These are phyloP conservation scores for Rhizoclosmatium globosum DNA, from an alignment of 192 early-diverging fungal genomes.

Conservation along the genomic window DNA sequence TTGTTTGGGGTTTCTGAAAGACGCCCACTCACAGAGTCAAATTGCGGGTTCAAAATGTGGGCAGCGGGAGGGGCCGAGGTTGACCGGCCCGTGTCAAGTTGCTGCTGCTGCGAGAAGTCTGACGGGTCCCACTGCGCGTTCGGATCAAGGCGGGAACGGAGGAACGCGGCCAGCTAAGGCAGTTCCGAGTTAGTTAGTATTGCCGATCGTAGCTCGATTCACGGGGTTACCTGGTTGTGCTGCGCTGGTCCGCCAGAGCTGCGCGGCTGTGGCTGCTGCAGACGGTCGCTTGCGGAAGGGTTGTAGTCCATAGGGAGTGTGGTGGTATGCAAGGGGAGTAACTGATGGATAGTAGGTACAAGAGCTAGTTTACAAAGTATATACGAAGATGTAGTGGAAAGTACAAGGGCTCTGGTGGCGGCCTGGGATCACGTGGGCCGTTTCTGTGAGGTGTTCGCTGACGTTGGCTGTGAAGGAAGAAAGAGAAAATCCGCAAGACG, in stretches of 20 bases:
- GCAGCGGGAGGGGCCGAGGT: conserved; percentile 83
- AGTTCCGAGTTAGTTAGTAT: not conserved
- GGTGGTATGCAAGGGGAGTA: too few relatives aligned
- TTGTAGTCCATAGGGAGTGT: too few relatives aligned
- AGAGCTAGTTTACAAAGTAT: too few relatives aligned
- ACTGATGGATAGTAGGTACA: too few relatives aligned
- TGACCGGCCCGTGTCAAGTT: conserved; percentile 61
- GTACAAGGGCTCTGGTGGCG: too few relatives aligned
- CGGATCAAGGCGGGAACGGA: conserved; percentile 47
- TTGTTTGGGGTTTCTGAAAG: not conserved
- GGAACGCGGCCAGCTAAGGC: conserved; percentile 51
- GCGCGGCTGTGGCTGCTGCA: conserved; percentile 70
- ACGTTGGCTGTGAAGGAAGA: too few relatives aligned
- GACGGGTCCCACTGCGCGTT: conserved; percentile 35
- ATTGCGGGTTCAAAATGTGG: conserved; percentile 51
- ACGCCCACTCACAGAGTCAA: not conserved
- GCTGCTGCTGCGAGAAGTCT: conserved; percentile 9
- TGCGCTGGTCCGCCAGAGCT: conserved; percentile 15
- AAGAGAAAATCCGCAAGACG: too few relatives aligned
- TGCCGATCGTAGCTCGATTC: not conserved
- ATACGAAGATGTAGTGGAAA: too few relatives aligned
- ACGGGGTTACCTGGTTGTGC: not conserved
- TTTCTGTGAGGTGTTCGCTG: too few relatives aligned
- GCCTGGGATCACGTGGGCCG: too few relatives aligned
- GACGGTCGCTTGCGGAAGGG: not conserved